Evolutionary conservation across 106 monocot genomes (phyloP), one percentile per base, ranked within the genome.

Genomic region (Dendrobium nobile): DNA sequence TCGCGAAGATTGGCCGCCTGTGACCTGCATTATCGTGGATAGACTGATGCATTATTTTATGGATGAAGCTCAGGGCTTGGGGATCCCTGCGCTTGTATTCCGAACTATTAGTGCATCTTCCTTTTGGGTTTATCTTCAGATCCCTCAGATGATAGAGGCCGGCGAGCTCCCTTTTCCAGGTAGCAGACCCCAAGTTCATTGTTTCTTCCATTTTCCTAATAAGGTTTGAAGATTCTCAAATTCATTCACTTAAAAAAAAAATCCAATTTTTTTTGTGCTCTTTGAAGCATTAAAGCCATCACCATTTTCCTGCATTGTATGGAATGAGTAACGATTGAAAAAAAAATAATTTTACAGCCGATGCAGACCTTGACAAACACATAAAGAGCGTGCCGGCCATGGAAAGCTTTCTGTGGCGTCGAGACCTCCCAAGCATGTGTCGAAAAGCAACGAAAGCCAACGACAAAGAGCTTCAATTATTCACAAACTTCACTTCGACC

Each of bases 1-100:
- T 8, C 56, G 0, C 56, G 54, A 37, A 18, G 80, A 67, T 22
- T 82, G 79, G 75, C 81, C 87, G 0, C 73, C 78, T 4, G 68
- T 87, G 20, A 87, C 85, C 13, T 85, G 87, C 61, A 59, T 85
- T 15, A 67, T 90, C 22, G 80, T 67, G 18, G 87, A 90, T 24
- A 81, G 85, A 26, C n/a, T 81, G 41, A 47, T 86, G 44, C 47
- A 86, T 0, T 86, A 74, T 47, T 77, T 74, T 1, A 41, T 77
- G 19, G 88, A 88, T 54, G 26, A 79, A 17, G 83, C 83, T 0
- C 83, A 79, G n/a, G 90, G 83, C 78, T 9, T 90, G 17, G 87
- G 85, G 18, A 54, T 90, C 26, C 90, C 90, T 2, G 82, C 75
- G 41, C 67, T 90, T 16, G 68, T 65, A 24, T 85, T 90, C 59